phyloP scores from a whole-genome alignment of 805 yeast species.

The Candida railenensis region DNA sequence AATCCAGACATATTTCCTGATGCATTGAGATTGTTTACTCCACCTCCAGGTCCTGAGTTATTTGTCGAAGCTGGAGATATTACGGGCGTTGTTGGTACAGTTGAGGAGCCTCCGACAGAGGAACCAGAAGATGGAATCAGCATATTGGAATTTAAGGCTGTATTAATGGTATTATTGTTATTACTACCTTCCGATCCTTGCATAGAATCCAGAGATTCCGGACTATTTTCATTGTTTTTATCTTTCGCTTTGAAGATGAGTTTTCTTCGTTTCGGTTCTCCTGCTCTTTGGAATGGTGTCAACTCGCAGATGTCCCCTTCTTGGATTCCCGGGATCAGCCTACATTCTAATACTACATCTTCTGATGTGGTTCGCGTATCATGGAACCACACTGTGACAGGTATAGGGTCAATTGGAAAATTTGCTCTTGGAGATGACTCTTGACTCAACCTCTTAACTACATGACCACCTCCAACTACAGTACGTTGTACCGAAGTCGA shows the following conservation, averaged over 20 bases:
- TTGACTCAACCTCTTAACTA: background rate
- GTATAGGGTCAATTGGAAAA: constrained; percentile 29
- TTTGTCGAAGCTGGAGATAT: background rate
- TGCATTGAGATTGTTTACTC: background rate
- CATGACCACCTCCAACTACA: background rate
- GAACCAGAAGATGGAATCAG: background rate
- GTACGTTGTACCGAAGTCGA: background rate
- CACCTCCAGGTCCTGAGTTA: background rate
- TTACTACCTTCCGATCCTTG: background rate
- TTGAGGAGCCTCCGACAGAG: constrained; percentile 6
- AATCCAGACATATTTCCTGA: constrained; percentile 1
- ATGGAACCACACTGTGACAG: constrained; percentile 60
- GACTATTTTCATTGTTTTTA: background rate
- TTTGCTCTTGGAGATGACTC: constrained; percentile 1
- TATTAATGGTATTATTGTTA: background rate
- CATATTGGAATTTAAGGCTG: background rate
- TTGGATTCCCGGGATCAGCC: constrained; percentile 57
- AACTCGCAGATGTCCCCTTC: constrained; percentile 80
- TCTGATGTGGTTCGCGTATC: constrained; percentile 59
- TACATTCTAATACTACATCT: constrained; percentile 62
- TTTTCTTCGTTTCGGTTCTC: background rate
- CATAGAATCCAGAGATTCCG: background rate
- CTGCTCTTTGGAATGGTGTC: constrained; percentile 40
- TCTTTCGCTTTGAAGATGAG: background rate
- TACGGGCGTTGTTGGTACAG: background rate